A percentile compares a stretch with the other conserved stretches of the same genome.
Evolutionary conservation across 148 eudicot genomes (phyloP).

Genomic region (Chenopodium suecicum): DNA sequence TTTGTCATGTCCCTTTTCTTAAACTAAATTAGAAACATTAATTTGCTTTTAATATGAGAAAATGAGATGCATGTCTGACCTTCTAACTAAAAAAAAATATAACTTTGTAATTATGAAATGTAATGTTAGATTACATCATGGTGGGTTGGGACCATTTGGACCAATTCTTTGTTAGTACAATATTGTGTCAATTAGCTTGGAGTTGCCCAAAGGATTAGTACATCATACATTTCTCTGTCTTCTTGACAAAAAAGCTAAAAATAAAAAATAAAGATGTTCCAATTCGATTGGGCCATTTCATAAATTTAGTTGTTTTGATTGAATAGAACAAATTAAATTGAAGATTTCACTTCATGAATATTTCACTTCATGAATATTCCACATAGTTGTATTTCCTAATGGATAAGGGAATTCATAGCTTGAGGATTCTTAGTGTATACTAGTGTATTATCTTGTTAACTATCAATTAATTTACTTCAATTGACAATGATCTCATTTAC

Average conservation of each 20-base stretch:
- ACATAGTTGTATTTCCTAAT: background rate
- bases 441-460: too few relatives aligned
- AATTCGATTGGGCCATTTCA: background rate
- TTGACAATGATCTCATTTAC: too few relatives aligned
- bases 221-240: background rate
- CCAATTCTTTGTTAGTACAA: conserved; percentile 1
- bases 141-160: background rate
- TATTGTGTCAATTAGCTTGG: conserved; percentile 11
- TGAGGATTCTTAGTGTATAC: background rate
- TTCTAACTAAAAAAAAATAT: background rate
- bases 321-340: background rate
- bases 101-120: background rate
- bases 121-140: background rate
- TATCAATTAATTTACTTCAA: too few relatives aligned
- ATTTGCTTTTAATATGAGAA: background rate
- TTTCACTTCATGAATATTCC: background rate
- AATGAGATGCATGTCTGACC: background rate
- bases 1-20: background rate
- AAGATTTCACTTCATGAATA: background rate
- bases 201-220: conserved; percentile 14
- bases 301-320: background rate
- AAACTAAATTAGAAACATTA: background rate
- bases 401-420: background rate
- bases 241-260: background rate
- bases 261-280: background rate